Percentiles rank a stretch among this genome's conserved stretches.
Evolutionary conservation across 2,329 filamentous ascomycete species (phyloP).

Genomic region (Scortechinia acanthostroma): DNA sequence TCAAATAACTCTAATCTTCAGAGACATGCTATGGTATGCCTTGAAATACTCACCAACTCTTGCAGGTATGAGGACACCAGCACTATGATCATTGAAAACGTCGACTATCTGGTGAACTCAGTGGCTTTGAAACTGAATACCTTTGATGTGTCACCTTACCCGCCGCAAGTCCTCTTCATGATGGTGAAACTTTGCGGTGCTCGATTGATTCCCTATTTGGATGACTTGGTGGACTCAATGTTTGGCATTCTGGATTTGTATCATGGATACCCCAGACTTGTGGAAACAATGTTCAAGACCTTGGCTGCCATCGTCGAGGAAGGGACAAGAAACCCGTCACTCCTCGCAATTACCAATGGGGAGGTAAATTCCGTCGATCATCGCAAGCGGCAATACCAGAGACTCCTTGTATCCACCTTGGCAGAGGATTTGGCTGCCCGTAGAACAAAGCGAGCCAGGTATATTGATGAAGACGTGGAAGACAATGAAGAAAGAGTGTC

Average conservation of each 20-base stretch:
- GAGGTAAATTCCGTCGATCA: slow-evolving; percentile 8
- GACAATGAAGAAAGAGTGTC: background rate
- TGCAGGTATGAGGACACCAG: slow-evolving; percentile 44
- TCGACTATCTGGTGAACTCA: slow-evolving; percentile 60
- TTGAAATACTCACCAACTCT: slow-evolving; percentile 45
- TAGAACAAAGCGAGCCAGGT: background rate
- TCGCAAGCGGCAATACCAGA: background rate
- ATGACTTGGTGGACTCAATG: slow-evolving; percentile 55
- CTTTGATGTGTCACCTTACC: slow-evolving; percentile 56
- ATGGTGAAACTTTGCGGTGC: slow-evolving; percentile 56
- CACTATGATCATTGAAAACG: slow-evolving; percentile 51
- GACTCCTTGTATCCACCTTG: background rate
- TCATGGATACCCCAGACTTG: slow-evolving; percentile 54
- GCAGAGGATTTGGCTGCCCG: background rate
- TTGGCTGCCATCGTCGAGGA: slow-evolving; percentile 51
- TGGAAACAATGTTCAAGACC: slow-evolving; percentile 52
- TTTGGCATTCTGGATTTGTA: slow-evolving; percentile 56
- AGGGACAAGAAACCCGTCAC: slow-evolving; percentile 36
- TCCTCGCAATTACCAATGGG: slow-evolving; percentile 31
- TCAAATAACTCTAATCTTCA: slow-evolving; percentile 41
- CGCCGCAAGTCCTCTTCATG: slow-evolving; percentile 56
- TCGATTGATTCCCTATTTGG: slow-evolving; percentile 51
- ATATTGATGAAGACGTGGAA: background rate
- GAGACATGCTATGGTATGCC: slow-evolving; percentile 46
- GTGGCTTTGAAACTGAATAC: slow-evolving; percentile 55